Evolutionary conservation across 768 basidiomycete genomes (phyloP), one percentile per base, ranked within the genome.

Genomic region (Kwoniella sp.): DNA sequence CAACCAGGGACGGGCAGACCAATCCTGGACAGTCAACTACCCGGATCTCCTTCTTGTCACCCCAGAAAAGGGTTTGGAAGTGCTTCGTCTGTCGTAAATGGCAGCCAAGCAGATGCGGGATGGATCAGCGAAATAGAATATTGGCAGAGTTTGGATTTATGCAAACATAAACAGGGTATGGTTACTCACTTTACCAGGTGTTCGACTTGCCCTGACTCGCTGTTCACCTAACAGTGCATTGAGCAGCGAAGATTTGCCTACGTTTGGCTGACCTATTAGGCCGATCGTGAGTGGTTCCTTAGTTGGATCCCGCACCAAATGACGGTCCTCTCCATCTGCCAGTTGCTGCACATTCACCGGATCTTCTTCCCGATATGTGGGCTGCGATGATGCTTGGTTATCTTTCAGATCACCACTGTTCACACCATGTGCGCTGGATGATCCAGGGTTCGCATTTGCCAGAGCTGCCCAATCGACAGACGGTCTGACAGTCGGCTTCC

Each of bases 1-100:
- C 71, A 1, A 71, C 71, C 25, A 79, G 44, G 36, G 68, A 69
- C 6, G 96, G 96, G 76, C 98, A 97, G 37, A 99, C 96, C 36
- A 98, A 83, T 76, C 96, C 96, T 19, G 96, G 96, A 82, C 96
- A 99, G 81, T 99, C 96, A 70, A 94, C 98, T 21, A 99, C 85
- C 50, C 88, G 83, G 46, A 98, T 88, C 2, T 86, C 83, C 19
- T 89, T 86, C 12, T 92, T 93, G 60, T 59, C 64, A 5, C 74
- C 74, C 44, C 97, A 85, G 73, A 92, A 87, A 71, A 97, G 93
- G 0, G 96, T 98, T 80, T 99, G 96, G 82, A 98, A 97, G 80
- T 99, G 95, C 77, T 99, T 99, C 15, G 96, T 99, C 82, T 98
- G 91, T 27, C 26, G 21, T 29, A n/a, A n/a, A n/a, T n/a, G n/a